Evolutionary conservation across 305 asterid species (phyloP).

Genomic region (Rubia tinctorum): DNA sequence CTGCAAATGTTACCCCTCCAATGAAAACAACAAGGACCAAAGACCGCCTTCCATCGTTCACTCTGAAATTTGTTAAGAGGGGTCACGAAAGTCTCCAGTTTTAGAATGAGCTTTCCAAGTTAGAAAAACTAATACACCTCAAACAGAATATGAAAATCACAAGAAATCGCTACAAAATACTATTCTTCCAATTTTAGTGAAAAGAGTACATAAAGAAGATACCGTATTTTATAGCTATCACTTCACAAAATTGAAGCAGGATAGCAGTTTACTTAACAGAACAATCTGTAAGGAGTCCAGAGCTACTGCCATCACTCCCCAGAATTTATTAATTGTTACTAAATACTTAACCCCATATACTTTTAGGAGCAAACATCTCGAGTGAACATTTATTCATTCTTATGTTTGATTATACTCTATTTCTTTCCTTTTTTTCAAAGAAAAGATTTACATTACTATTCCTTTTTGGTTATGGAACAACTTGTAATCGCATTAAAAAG

Average conservation of each 20-base stretch:
- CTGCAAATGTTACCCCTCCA: constrained; percentile 98
- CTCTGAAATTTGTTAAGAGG: constrained; percentile 40
- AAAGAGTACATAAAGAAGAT: background rate
- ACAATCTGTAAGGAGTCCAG: background rate
- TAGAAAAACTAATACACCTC: background rate
- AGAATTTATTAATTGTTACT: background rate
- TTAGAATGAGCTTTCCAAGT: background rate
- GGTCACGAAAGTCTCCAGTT: constrained; percentile 12
- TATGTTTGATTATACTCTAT: background rate
- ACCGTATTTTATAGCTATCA: background rate
- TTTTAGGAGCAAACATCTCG: background rate
- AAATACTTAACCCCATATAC: background rate
- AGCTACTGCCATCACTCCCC: background rate
- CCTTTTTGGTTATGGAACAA: background rate
- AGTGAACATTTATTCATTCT: background rate
- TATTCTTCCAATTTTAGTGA: constrained; percentile 1
- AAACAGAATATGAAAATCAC: background rate
- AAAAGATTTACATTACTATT: background rate
- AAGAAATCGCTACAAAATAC: background rate
- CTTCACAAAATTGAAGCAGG: background rate
- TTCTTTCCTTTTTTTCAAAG: background rate
- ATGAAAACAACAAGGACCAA: constrained; percentile 89
- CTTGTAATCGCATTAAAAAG: background rate
- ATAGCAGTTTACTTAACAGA: background rate
- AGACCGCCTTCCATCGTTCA: constrained; percentile 84